Base-by-base conservation (phyloP, 306 rosid species). In the Argentina anserina region DNA sequence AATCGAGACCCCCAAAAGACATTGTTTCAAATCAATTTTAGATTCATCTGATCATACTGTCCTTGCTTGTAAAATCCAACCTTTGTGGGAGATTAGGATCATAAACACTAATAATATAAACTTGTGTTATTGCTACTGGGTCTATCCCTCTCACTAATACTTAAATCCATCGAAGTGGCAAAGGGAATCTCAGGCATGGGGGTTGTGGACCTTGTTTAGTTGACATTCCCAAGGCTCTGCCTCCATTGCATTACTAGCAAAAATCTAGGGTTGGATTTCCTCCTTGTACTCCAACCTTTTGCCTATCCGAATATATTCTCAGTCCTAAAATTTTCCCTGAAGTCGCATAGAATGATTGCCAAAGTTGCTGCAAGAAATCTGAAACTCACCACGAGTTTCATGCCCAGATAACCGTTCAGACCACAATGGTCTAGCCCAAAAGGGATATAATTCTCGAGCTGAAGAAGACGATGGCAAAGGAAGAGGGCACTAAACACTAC, bases 161-260 rank as follows among this genome's bases (percentile, higher is more conserved):
- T n/a, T 53, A 56, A 65, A 46, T 58, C 52, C 69, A 45, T 69
- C 17, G 23, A 76, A 68, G 74, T 67, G 39, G 37, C 56, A 6
- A 9, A 10, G 47, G 50, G 69, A 68, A 58, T 43, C 79, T 29
- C 7, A 36, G 12, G 65, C 39, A 70, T 70, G 65, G 65, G 26
- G 18, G 6, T 23, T 42, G 67, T 58, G 55, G 75, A 41, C 67
- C 67, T 71, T 25, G 9, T 34, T 68, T 43, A 31, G 26, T 56
- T 55, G 74, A 76, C 52, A 58, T 36, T 69, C 61, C 75, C 64
- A 69, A 59, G 31, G 29, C 55, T 28, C 6, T 59, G 11, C 21
- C 41, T 37, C 53, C 67, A 18, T 47, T 69, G 31, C 60, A 69
- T 20, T 18, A 42, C 72, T 15, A 31, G 31, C 6, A 49, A 47